phyloP scores from a whole-genome alignment of 2,329 filamentous ascomycete species.

The Fusarium sp. region DNA sequence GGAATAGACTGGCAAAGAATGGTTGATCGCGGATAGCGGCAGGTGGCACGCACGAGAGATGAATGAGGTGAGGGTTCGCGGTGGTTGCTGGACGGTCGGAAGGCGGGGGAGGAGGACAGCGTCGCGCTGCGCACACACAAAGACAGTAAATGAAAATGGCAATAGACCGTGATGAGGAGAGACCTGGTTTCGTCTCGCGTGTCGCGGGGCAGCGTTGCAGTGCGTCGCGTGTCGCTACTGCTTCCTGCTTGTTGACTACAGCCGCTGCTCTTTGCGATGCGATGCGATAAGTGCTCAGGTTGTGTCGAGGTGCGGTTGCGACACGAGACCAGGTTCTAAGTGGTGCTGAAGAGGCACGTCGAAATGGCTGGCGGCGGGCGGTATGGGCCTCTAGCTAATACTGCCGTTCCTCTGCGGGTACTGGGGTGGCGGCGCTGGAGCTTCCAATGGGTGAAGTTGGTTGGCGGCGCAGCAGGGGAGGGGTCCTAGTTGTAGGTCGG shows the following conservation, averaged over 20 bases:
- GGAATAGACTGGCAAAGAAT: slow-evolving; percentile 1
- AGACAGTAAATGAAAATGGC: not conserved
- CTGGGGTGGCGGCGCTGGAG: slow-evolving; percentile 25
- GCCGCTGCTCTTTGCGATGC: slow-evolving; percentile 31
- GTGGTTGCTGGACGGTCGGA: slow-evolving; percentile 30
- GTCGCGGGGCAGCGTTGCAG: slow-evolving; percentile 33
- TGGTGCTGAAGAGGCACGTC: slow-evolving; percentile 34
- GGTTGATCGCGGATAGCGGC: slow-evolving; percentile 26
- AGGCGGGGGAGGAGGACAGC: slow-evolving; percentile 38
- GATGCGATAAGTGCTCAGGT: slow-evolving; percentile 35
- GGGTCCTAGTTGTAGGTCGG: slow-evolving; percentile 29
- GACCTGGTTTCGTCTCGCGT: slow-evolving; percentile 32
- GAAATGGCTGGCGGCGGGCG: slow-evolving; percentile 32
- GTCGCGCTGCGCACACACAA: slow-evolving; percentile 33
- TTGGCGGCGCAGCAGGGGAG: slow-evolving; percentile 37
- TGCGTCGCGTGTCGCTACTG: slow-evolving; percentile 31
- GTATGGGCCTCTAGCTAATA: slow-evolving; percentile 38
- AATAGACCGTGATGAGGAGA: slow-evolving; percentile 19
- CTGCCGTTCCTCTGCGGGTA: slow-evolving; percentile 36
- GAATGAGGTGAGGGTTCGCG: slow-evolving; percentile 19
- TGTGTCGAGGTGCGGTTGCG: slow-evolving; percentile 41
- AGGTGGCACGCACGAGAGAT: slow-evolving; percentile 20
- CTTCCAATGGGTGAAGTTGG: slow-evolving; percentile 32
- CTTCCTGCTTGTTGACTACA: slow-evolving; percentile 30
- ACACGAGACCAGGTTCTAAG: slow-evolving; percentile 44